Base-by-base conservation (phyloP, 2,329 filamentous ascomycete genomes). In the Scedosporium minutisporum region DNA sequence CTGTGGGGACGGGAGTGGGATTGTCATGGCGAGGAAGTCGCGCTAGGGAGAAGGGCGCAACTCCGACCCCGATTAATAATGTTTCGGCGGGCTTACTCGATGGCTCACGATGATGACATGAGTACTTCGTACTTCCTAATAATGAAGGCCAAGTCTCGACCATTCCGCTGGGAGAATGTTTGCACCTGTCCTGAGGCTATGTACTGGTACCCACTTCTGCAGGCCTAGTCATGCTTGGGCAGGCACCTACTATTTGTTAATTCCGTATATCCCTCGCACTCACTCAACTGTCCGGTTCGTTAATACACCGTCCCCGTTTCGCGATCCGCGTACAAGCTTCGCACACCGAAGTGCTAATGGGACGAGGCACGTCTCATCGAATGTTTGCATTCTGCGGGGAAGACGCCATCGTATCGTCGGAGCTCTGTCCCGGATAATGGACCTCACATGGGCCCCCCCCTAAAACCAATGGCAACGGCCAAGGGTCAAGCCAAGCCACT, bases 21-120 rank as follows among this genome's bases (percentile, higher is more conserved):
- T 23, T 25, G 51, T 55, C 51, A 55, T 23, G 51, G 23, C 51
- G 23, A 23, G 18, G 23, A 23, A 55, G 5, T 55, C 12, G 23
- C 51, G 51, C 51, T 55, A 23, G 51, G 23, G 51, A 25, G 51
- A 55, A 55, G 23, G 33, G 51, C 51, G 51, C 51, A 55, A 55
- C 51, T 55, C 51, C 51, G 51, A 55, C 51, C 16, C 12, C 51
- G 51, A 55, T 55, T 55, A 55, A 55, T 55, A 55, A 55, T 55
- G 51, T 55, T 55, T 55, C 21, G 21, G 51, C 51, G 51, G 51
- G 51, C 51, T 55, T 55, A 55, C 51, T 18, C 6, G n/a, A 55
- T 55, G n/a, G 51, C 51, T 55, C 21, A 55, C 12, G 51, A 55
- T 55, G 51, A 55, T 55, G 51, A 25, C 51, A 55, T 55, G 23